Evolutionary conservation across 805 yeast species (phyloP), one percentile per base, ranked within the genome.

Genomic region (Zygoascus biomembranicola): DNA sequence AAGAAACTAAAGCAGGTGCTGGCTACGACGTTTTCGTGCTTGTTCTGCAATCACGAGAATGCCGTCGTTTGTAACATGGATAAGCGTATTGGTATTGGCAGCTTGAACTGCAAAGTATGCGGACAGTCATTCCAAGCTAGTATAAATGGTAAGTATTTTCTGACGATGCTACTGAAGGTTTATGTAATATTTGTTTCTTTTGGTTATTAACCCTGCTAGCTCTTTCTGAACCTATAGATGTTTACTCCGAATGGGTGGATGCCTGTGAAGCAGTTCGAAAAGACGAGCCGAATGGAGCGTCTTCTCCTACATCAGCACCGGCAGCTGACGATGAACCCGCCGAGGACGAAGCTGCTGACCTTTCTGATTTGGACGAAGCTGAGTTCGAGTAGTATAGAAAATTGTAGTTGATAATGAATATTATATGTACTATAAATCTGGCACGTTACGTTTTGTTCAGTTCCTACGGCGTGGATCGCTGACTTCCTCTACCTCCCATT

Each of bases 191-290:
- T 19, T 44, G 4, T 23, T 20, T 23, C 20, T 14, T 4, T 18
- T 16, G 2, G 20, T 28, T 11, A 8, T 14, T 23, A n/a, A 46
- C 16, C 41, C 39, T 18, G 10, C 16, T 23, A 65, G 72, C 88
- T 2, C 73, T 85, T 50, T 69, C 76, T 8, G 96, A 87, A 54
- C 96, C 99, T 0, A 90, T 92, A 43, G 99, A 92, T 70, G 86
- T 92, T 14, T 92, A 92, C 66, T 85, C 95, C 49, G 98, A 92
- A 68, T 92, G 99, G 99, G 89, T 89, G 51, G 99, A 92, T 73
- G 98, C 98, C 0, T 87, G 92, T 70, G 95, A 86, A 63, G 89
- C 87, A 35, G 85, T 87, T 51, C 39, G 39, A 4, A 94, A 92
- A 0, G 87, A 85, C 59, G 88, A 84, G 72, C 55, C 55, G 39